A percentile compares a stretch with the other conserved stretches of the same genome.
Conservation (phyloP, 352 stramenopile species). For the Peronospora tabacina region DNA sequence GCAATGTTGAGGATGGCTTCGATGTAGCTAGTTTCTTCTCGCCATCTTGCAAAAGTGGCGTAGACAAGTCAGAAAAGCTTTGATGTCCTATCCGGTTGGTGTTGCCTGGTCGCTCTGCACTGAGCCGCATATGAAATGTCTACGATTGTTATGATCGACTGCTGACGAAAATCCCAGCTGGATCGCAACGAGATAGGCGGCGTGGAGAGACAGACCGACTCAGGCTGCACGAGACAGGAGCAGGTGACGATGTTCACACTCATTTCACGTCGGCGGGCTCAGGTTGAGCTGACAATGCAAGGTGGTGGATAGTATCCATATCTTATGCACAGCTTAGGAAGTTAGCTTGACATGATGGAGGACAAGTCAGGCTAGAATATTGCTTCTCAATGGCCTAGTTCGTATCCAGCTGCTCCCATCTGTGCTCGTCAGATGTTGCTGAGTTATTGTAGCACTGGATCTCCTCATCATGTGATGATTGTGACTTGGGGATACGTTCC, state of each 20-base stretch:
- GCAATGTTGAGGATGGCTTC: too few relatives aligned
- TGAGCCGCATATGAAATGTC: slow-evolving; percentile 3
- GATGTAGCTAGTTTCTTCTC: too few relatives aligned
- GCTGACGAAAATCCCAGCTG: neutral
- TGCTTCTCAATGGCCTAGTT: neutral
- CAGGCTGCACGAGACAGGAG: neutral
- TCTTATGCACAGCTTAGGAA: slow-evolving; percentile 4
- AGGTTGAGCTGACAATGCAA: slow-evolving; percentile 14
- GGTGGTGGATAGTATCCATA: neutral
- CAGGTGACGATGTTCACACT: slow-evolving; percentile 1
- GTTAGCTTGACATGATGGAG: too few relatives aligned
- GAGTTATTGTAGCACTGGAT: too few relatives aligned
- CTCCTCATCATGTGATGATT: too few relatives aligned
- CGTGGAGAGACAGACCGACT: neutral
- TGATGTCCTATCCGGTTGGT: slow-evolving; percentile 10
- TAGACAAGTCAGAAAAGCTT: slow-evolving; percentile 13
- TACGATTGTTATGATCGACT: too few relatives aligned
- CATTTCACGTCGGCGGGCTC: slow-evolving; percentile 10
- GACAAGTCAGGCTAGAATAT: neutral
- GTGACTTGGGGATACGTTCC: too few relatives aligned
- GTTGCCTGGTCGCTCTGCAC: slow-evolving; percentile 1
- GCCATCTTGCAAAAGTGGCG: neutral
- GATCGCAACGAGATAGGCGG: slow-evolving; percentile 1
- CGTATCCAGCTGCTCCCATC: too few relatives aligned
- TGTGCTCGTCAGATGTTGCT: neutral